Conservation (phyloP, 1,284 basidiomycete species). For the Singerocomus inundabilis region DNA sequence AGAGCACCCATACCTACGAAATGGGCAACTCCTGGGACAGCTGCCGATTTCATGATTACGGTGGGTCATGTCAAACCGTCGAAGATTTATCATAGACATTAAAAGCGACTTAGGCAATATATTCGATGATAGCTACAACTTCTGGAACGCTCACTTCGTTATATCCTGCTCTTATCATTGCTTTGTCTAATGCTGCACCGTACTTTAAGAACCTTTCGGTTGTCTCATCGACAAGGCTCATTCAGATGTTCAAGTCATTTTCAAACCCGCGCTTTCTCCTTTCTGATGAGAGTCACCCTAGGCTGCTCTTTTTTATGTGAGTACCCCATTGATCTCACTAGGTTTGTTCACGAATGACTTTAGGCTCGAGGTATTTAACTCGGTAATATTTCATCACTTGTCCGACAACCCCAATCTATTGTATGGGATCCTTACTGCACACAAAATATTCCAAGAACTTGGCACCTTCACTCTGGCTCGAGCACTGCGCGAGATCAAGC, state of each 20-base stretch:
- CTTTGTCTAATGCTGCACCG: conserved; percentile 85
- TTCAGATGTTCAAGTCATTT: conserved; percentile 89
- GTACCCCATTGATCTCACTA: conserved; percentile 15
- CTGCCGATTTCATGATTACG: conserved; percentile 85
- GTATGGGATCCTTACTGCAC: conserved; percentile 81
- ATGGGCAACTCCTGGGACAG: conserved; percentile 71
- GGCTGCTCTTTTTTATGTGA: conserved; percentile 87
- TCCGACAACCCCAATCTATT: conserved; percentile 84
- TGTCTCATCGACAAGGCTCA: conserved; percentile 76
- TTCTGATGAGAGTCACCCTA: conserved; percentile 90
- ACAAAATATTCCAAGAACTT: conserved; percentile 82
- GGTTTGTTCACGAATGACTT: conserved; percentile 4
- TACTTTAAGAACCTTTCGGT: conserved; percentile 82
- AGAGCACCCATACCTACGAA: conserved; percentile 69
- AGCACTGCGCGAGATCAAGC: conserved; percentile 81
- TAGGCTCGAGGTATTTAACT: conserved; percentile 90
- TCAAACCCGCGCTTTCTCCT: conserved; percentile 86
- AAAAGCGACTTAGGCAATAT: conserved; percentile 62
- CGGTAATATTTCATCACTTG: conserved; percentile 70
- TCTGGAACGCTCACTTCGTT: conserved; percentile 77
- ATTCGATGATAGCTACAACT: conserved; percentile 86
- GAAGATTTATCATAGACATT: conserved; percentile 5
- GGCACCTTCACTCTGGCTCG: conserved; percentile 84
- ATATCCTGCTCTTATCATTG: conserved; percentile 91
- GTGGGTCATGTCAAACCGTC: conserved; percentile 42